Base-by-base conservation (phyloP, 495 filamentous ascomycete species). In the Amniculicola lignicola region DNA sequence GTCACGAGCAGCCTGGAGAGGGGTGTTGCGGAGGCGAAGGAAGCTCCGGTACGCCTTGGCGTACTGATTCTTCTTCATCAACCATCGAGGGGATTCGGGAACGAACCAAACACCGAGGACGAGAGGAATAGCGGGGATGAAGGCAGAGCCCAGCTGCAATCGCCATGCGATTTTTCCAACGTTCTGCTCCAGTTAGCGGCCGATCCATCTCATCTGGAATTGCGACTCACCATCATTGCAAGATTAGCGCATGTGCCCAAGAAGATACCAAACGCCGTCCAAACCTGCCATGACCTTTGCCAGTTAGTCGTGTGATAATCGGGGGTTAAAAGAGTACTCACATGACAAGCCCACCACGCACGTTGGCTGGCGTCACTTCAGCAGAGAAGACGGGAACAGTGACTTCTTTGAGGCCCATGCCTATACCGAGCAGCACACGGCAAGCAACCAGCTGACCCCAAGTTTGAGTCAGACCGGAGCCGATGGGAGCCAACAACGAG, bases 1-100 rank as follows among this genome's bases (percentile, higher is more conserved):
- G 67, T 92, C 88, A 1, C 88, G 74, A 4, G 86, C 88, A 3
- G 85, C 88, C 58, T 90, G 86, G 36, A 90, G 63, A 1, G 76
- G 75, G 25, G 78, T 77, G 57, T 81, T 80, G 22, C 85, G 82
- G 1, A 89, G 78, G 19, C 78, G 75, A 25, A 75, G 68, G 10
- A 87, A 75, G 31, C 81, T 82, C n/a, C 71, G 42, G 64, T 79
- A 86, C 2, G 84, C 83, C 22, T 82, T 56, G 3, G 54, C 61
- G 72, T 79, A 71, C 61, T 73, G 48, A 46, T 75, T 73, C 44
- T 84, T 80, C 59, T 82, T 82, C 59, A 87, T 81, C 50, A 76
- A 77, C 84, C 84, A 87, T 39, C 84, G 78, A 22, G 86, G 84
- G 4, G 83, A 87, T 65, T 89, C 85, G 36, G 57, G 56, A 29